These are phyloP conservation scores for Phytophthora rubi DNA, from an alignment of 352 stramenopile genomes.

Conservation along the genomic window DNA sequence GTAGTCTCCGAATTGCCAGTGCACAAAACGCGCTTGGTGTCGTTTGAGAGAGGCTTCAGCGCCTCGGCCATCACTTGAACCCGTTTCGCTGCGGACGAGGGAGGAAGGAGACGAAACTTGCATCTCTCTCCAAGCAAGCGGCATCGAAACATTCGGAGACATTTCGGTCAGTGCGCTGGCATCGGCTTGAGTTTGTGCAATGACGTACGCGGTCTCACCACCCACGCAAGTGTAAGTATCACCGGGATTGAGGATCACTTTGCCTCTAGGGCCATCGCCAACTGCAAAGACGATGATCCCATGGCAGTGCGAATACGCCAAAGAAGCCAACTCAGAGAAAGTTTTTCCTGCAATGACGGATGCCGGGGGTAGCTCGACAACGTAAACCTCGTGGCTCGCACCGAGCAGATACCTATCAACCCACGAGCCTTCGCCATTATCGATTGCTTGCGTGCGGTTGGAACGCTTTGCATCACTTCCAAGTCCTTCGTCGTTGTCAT, in stretches of 20 bases:
- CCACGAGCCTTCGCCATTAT: constrained; percentile 57
- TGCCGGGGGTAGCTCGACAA: constrained; percentile 62
- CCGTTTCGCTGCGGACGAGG: constrained; percentile 35
- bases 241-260: constrained; percentile 81
- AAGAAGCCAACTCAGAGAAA: constrained; percentile 80
- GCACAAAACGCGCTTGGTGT: constrained; percentile 38
- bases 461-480: constrained; percentile 37
- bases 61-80: constrained; percentile 22
- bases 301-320: constrained; percentile 77
- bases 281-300: constrained; percentile 85
- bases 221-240: constrained; percentile 77
- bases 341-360: constrained; percentile 67
- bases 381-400: constrained; percentile 84
- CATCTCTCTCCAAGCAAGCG: constrained; percentile 41
- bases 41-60: constrained; percentile 23
- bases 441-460: constrained; percentile 31
- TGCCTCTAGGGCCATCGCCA: constrained; percentile 37
- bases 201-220: constrained; percentile 75
- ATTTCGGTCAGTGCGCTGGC: constrained; percentile 41
- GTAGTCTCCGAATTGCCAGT: constrained; percentile 35
- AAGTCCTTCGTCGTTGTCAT: constrained; percentile 46
- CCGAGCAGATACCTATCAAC: constrained; percentile 77
- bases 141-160: constrained; percentile 34
- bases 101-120: constrained; percentile 39
- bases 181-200: constrained; percentile 61